Conservation (phyloP, 768 basidiomycete species). For the Nidularia sp. region DNA sequence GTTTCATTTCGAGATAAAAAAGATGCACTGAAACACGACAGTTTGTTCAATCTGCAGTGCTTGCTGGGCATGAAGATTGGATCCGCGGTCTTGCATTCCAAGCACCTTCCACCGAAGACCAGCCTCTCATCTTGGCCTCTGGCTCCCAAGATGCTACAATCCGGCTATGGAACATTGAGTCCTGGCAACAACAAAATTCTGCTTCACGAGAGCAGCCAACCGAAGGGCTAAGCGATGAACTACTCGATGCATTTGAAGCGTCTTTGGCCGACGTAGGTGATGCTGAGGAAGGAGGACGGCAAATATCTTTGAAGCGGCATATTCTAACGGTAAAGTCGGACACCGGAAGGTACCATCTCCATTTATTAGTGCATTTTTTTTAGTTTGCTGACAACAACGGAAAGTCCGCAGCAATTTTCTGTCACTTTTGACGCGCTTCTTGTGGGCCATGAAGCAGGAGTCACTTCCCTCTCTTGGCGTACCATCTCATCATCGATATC, state of each 20-base stretch:
- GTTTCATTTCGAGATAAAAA: constrained; percentile 3
- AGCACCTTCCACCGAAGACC: constrained; percentile 19
- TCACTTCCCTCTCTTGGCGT: constrained; percentile 88
- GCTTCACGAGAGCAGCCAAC: constrained; percentile 22
- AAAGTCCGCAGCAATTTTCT: constrained; percentile 51
- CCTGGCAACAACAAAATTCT: too few species aligned
- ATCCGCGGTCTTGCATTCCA: constrained; percentile 76
- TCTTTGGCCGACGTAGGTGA: constrained; percentile 70
- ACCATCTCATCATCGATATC: constrained; percentile 25
- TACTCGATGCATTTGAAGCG: constrained; percentile 86
- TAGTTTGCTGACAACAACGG: constrained; percentile 4
- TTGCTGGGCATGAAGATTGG: constrained; percentile 96
- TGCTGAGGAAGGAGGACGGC: constrained; percentile 73
- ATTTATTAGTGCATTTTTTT: background rate
- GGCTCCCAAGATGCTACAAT: constrained; percentile 95
- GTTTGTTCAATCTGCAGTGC: constrained; percentile 57
- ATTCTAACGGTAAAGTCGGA: constrained; percentile 60
- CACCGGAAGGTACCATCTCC: constrained; percentile 24
- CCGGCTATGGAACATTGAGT: constrained; percentile 84
- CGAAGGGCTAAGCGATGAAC: constrained; percentile 55
- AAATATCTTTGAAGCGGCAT: constrained; percentile 88
- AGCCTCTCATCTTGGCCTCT: constrained; percentile 76
- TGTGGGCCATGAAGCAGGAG: constrained; percentile 91
- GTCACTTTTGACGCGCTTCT: constrained; percentile 92
- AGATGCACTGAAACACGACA: constrained; percentile 20